Conservation (phyloP, 371 early-diverging fungal genomes). For the Apophysomyces ossiformis region DNA sequence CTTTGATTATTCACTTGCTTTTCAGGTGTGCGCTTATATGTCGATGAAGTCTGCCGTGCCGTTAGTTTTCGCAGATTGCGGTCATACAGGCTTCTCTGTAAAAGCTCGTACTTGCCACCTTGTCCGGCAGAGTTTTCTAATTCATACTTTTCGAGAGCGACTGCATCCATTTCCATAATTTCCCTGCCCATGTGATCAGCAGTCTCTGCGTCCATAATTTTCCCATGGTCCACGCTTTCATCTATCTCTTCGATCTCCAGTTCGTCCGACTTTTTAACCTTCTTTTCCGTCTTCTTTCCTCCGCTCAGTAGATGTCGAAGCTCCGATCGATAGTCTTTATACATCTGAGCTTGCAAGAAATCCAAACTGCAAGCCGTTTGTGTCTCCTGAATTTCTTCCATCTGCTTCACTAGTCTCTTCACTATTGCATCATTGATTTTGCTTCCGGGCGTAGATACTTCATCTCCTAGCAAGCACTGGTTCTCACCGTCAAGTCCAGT, state of each 20-base stretch:
- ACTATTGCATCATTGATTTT: constrained; percentile 6
- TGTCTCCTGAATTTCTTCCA: constrained; percentile 15
- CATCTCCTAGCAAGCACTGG: constrained; percentile 30
- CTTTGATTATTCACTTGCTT: too few species aligned
- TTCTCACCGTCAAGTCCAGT: not conserved
- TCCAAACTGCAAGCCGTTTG: constrained; percentile 21
- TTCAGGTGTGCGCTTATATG: too few species aligned
- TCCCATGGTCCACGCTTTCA: not conserved
- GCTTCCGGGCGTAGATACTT: constrained; percentile 13
- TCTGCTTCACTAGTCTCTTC: not conserved
- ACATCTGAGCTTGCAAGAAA: constrained; percentile 48
- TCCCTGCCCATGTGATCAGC: not conserved
- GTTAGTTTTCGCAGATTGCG: not conserved
- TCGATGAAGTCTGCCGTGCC: not conserved
- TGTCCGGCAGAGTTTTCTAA: too few species aligned
- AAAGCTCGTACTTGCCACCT: too few species aligned
- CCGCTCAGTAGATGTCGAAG: constrained; percentile 20
- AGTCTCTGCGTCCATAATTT: not conserved
- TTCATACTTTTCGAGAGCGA: not conserved
- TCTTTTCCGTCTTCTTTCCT: constrained; percentile 29
- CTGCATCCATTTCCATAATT: not conserved
- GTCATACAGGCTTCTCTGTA: too few species aligned
- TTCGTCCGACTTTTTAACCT: constrained; percentile 16
- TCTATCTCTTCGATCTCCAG: not conserved
- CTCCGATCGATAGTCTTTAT: constrained; percentile 26